Evolutionary conservation across 345 rosid species (phyloP).

Genomic region (Rubroshorea leprosula): DNA sequence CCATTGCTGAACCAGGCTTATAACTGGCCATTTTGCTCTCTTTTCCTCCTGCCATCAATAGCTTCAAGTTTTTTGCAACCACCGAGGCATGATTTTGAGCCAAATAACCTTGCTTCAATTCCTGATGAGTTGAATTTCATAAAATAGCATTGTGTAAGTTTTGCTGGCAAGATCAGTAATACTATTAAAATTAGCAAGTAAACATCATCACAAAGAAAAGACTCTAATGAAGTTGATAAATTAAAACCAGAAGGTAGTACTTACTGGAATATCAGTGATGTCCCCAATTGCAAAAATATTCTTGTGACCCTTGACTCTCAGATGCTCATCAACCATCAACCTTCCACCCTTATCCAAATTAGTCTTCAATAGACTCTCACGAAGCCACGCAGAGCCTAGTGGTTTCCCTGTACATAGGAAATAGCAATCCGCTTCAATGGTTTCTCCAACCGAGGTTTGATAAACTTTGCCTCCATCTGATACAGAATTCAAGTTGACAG

Average conservation of each 20-base stretch:
- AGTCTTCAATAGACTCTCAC: constrained; percentile 41
- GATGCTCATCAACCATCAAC: constrained; percentile 62
- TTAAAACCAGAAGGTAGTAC: constrained; percentile 13
- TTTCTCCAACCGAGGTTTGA: constrained; percentile 54
- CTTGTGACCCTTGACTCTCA: constrained; percentile 45
- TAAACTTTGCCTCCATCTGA: constrained; percentile 40
- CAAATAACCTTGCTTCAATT: constrained; percentile 69
- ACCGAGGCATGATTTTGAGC: constrained; percentile 63
- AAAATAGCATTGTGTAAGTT: neutral
- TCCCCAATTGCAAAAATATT: constrained; percentile 76
- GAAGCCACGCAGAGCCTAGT: constrained; percentile 65
- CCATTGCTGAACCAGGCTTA: constrained; percentile 37
- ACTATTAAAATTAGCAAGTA: no score
- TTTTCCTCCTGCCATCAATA: constrained; percentile 42
- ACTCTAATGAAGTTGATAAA: neutral
- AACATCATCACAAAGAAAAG: no score
- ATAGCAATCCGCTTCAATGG: constrained; percentile 65
- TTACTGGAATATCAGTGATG: constrained; percentile 63
- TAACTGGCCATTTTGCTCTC: constrained; percentile 51
- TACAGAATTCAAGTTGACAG: constrained; percentile 47
- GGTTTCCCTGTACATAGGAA: constrained; percentile 66
- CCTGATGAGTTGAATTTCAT: constrained; percentile 32
- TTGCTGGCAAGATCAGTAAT: no score
- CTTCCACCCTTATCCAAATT: constrained; percentile 57
- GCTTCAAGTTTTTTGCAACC: constrained; percentile 65